Conservation (phyloP, 768 basidiomycete species). For the Porphyrellus cyaneotinctus region DNA sequence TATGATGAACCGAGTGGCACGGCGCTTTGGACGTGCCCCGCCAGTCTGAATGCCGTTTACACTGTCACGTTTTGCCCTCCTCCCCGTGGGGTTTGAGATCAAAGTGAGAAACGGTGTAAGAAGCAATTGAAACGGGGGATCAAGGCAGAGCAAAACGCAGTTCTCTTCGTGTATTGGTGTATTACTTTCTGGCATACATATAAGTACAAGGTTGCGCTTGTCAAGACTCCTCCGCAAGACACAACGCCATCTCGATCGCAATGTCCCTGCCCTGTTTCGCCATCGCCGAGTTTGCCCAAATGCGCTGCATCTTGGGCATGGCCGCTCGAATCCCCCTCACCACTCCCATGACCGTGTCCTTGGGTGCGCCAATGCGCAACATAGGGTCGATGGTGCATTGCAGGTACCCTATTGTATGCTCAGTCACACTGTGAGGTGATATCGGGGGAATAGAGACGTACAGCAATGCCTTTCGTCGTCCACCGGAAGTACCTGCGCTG, state of each 20-base stretch:
- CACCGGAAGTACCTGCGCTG: not conserved
- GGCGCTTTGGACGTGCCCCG: slow-evolving; percentile 43
- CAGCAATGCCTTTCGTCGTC: slow-evolving; percentile 1
- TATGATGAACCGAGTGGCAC: slow-evolving; percentile 43
- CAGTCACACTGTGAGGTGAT: not conserved
- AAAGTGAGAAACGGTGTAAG: not conserved
- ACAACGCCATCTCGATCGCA: not conserved
- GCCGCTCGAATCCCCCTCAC: not conserved
- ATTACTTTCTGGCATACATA: too few relatives aligned
- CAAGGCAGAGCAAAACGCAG: too few relatives aligned
- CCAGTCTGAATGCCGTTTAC: slow-evolving; percentile 35
- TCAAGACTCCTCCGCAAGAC: not conserved
- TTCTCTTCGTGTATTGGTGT: too few relatives aligned
- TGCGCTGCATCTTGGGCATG: slow-evolving; percentile 1
- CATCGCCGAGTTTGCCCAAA: not conserved
- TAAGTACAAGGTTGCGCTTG: too few relatives aligned
- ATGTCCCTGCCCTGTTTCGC: slow-evolving; percentile 1
- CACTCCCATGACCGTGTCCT: not conserved
- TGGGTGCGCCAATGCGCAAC: not conserved
- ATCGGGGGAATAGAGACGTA: not conserved
- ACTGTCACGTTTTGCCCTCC: slow-evolving; percentile 46
- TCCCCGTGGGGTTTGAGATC: not conserved
- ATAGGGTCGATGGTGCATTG: not conserved
- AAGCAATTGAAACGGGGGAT: too few relatives aligned
- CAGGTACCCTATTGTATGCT: not conserved